A percentile compares a stretch with the other conserved stretches of the same genome.
phyloP scores from a whole-genome alignment of 306 rosid species.

The Cucurbita ficifolia region DNA sequence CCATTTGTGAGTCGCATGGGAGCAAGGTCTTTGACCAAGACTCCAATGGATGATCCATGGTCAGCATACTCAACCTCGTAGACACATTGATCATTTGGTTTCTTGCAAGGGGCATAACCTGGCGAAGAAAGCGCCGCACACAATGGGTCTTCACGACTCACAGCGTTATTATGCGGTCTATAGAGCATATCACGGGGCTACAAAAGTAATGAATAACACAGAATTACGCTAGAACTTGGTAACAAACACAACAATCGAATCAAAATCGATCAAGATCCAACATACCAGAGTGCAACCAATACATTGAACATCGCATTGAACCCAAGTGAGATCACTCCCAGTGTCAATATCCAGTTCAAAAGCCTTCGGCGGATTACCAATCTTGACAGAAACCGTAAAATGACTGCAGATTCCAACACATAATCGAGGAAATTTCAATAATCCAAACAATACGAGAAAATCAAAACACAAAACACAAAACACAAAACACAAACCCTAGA shows the following conservation, averaged over 20 bases:
- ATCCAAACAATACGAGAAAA: neutral
- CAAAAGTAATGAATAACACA: neutral
- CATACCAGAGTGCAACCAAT: constrained; percentile 47
- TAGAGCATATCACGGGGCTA: constrained; percentile 44
- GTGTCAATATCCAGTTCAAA: constrained; percentile 64
- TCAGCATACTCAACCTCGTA: constrained; percentile 54
- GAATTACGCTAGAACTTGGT: neutral
- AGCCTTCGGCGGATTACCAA: constrained; percentile 53
- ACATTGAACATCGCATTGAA: constrained; percentile 77
- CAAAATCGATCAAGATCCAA: neutral
- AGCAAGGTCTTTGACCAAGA: constrained; percentile 37
- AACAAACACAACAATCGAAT: neutral
- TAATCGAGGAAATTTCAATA: neutral
- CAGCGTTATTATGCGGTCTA: constrained; percentile 29
- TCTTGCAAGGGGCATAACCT: neutral
- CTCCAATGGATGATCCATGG: constrained; percentile 46
- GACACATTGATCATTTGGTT: constrained; percentile 33
- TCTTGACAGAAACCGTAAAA: constrained; percentile 26
- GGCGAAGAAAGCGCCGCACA: constrained; percentile 24
- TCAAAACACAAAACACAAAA: neutral
- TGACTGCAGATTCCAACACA: constrained; percentile 20
- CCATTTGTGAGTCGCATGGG: constrained; percentile 25
- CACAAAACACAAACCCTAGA: constrained; percentile 29
- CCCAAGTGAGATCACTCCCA: constrained; percentile 91
- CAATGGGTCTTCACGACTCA: constrained; percentile 33